These are phyloP conservation scores for Hygrophorus russula DNA, from an alignment of 768 basidiomycete genomes.

Conservation along the genomic window DNA sequence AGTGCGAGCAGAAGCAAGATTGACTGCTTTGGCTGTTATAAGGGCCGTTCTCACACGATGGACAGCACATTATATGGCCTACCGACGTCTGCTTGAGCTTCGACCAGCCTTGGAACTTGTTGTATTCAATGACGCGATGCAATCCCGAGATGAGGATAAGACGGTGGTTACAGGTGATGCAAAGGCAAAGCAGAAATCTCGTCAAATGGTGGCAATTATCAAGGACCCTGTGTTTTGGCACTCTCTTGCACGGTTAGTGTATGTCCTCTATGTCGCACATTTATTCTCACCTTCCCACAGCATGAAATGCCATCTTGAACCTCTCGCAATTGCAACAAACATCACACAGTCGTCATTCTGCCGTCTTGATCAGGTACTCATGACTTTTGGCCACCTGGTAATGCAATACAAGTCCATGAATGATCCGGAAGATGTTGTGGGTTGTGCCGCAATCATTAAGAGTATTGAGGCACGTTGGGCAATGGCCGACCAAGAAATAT, in stretches of 20 bases:
- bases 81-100: constrained; percentile 18
- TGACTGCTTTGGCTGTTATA: constrained; percentile 15
- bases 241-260: constrained; percentile 15
- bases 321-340: constrained; percentile 20
- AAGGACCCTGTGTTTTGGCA: constrained; percentile 20
- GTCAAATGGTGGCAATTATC: constrained; percentile 18
- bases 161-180: constrained; percentile 15
- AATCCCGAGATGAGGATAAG: constrained; percentile 4
- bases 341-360: constrained; percentile 17
- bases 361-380: constrained; percentile 18
- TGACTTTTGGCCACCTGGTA: constrained; percentile 19
- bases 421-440: constrained; percentile 10
- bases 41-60: constrained; percentile 23
- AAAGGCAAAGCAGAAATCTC: constrained; percentile 15
- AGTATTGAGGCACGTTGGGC: constrained; percentile 16
- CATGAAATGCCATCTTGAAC: constrained; percentile 17
- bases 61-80: constrained; percentile 26
- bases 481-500: constrained; percentile 15
- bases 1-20: constrained; percentile 7
- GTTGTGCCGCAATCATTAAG: constrained; percentile 13
- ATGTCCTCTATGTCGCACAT: background rate
- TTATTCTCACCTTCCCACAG: constrained; percentile 10
- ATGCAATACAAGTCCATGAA: constrained; percentile 8
- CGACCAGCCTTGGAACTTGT: constrained; percentile 9
- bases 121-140: constrained; percentile 11